Base-by-base conservation (phyloP, 2,329 filamentous ascomycete species). In the Coleophoma crateriformis region DNA sequence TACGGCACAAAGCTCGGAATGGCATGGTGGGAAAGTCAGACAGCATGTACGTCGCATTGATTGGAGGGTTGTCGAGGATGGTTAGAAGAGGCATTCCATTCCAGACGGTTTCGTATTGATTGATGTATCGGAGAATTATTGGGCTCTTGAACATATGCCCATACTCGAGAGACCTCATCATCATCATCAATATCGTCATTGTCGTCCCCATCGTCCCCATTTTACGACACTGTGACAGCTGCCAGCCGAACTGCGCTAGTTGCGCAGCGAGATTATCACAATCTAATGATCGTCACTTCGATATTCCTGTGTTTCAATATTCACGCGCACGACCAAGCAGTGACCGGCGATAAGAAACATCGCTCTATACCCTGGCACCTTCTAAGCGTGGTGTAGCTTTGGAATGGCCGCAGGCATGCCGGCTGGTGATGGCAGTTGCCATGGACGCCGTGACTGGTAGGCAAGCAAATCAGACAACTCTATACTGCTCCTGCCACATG, bases 351-450 rank as follows among this genome's bases (percentile, higher is more conserved):
- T 27, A 27, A 27, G 27, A 27, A 27, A 27, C 27, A 27, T 27
- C 27, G 5, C 6, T 47, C 53, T 49, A 49, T 40, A 53, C 50
- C 22, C 14, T 19, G 35, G 44, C 53, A 53, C 53, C 53, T 55
- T 55, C 53, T 53, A 33, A 55, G 45, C 49, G 33, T 49, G 50
- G 50, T 45, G 53, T 55, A 53, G 53, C 51, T 52, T 38, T 53
- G 40, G 33, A 43, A 33, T 20, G 43, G 37, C 37, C 39, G 40
- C 48, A 50, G 48, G 52, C 46, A 46, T 49, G 40, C 41, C 42
- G 27, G 37, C 19, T 50, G 41, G 33, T 40, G 32, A 44, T 35
- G n/a, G 19, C 20, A 27, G 22, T 15, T 44, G 19, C n/a, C 19
- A 22, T 22, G 12, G 7, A 22, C 4, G 11, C 20, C 13, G 19